Evolutionary conservation across 495 filamentous ascomycete species (phyloP).

Genomic region (Hypoxylon lienhwacheense): DNA sequence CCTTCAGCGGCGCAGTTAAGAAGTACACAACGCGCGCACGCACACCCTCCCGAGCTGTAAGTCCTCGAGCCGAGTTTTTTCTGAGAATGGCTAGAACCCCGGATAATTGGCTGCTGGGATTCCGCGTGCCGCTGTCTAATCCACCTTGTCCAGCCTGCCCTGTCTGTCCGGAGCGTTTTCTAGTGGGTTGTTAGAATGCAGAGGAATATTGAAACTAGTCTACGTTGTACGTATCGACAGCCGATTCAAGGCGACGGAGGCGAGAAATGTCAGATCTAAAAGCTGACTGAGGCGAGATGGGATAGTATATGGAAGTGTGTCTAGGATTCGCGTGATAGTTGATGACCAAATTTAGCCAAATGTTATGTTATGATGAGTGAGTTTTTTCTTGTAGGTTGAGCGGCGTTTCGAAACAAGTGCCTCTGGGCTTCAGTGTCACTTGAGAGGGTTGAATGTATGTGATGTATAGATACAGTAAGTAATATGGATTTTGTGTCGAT

Average conservation of each 20-base stretch:
- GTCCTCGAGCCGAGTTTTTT: constrained; percentile 30
- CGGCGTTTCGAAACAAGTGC: constrained; percentile 12
- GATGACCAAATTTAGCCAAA: constrained; percentile 18
- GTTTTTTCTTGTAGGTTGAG: constrained; percentile 18
- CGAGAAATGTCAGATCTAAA: constrained; percentile 32
- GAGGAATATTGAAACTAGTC: constrained; percentile 14
- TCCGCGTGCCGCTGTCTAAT: constrained; percentile 20
- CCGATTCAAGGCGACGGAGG: constrained; percentile 8
- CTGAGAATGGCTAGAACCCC: constrained; percentile 31
- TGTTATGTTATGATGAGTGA: constrained; percentile 19
- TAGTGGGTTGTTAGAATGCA: constrained; percentile 8
- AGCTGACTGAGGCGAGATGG: constrained; percentile 27
- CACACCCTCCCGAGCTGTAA: constrained; percentile 29
- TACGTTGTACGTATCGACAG: constrained; percentile 13
- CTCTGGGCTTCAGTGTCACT: constrained; percentile 6
- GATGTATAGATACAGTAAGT: constrained; percentile 29
- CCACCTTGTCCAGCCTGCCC: no score
- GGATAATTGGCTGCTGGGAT: constrained; percentile 29
- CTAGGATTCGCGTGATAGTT: constrained; percentile 25
- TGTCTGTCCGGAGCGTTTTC: constrained; percentile 4
- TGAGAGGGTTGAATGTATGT: not conserved
- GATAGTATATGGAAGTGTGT: not conserved
- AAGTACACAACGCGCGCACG: constrained; percentile 31
- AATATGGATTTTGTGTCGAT: constrained; percentile 13
- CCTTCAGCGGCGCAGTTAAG: constrained; percentile 30